Evolutionary conservation across 768 basidiomycete species (phyloP), one percentile per base, ranked within the genome.

Genomic region (Clavaria fumosa): DNA sequence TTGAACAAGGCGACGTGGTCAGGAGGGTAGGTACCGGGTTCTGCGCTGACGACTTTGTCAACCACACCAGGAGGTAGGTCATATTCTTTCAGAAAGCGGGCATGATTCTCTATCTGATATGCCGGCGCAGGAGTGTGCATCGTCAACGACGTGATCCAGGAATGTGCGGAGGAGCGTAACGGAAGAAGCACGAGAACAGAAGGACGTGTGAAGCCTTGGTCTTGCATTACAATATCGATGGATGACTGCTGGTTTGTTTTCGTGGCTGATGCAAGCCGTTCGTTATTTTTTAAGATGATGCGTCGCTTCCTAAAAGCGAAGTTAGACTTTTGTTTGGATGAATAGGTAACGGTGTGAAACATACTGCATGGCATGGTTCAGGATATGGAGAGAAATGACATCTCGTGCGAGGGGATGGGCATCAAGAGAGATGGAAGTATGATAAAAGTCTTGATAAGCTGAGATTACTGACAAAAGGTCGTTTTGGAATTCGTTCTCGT

Each of bases 141-240:
- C 2, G 76, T 77, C 37, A 96, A 62, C 18, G 81, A 74, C n/a
- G 66, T 64, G 43, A 90, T 61, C 85, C 91, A 96, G 39, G 72
- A 65, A 4, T 81, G 60, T 1, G 85, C 91, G 35, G 76, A 78
- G 27, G 85, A 86, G 34, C 95, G 88, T 63, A 96, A 89, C 1
- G 95, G 95, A 7, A 91, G 70, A 40, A 97, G 74, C 45, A 99
- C 61, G 32, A 99, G 81, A 20, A 93, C 65, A 14, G 93, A 90
- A 7, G 95, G 93, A 4, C 95, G 82, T 5, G 91, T 95, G 59
- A 96, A 97, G 19, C 93, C 93, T 67, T 97, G 95, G 52, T 99
- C 95, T 59, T 86, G 85, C 10, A 84, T 69, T n/a, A n/a, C n/a
- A 43, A 85, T 75, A 56, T 78, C 74, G 2, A 77, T 76, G 2